A percentile compares a stretch with the other conserved stretches of the same genome.
These are phyloP conservation scores for Alternaria consortialis DNA, from an alignment of 2,329 filamentous ascomycete species.

Conservation along the genomic window DNA sequence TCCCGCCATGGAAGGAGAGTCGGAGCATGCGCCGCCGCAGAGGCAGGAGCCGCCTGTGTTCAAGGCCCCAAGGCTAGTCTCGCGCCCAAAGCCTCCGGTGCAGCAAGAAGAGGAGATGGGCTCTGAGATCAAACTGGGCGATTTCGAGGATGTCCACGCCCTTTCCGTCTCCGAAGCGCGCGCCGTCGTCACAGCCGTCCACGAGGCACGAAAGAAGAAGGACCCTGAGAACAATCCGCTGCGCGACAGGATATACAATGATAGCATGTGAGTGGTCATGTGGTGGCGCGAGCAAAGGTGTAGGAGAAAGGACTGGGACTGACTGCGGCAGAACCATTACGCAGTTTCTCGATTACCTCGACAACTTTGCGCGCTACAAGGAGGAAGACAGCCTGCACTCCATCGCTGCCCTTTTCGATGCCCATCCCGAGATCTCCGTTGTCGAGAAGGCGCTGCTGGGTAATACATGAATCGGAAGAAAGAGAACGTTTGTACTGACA, in stretches of 20 bases:
- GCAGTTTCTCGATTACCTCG: conserved; percentile 91
- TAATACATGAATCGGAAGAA: conserved; percentile 37
- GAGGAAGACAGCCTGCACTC: conserved; percentile 93
- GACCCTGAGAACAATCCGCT: conserved; percentile 71
- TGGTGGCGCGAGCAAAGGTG: too few relatives aligned
- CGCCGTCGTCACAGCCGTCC: conserved; percentile 88
- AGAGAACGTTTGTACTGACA: conserved; percentile 19
- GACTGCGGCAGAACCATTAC: conserved; percentile 71
- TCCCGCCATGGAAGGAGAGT: conserved; percentile 45
- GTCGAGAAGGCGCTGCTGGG: conserved; percentile 95
- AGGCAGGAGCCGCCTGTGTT: conserved; percentile 35
- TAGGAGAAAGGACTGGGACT: conserved; percentile 15
- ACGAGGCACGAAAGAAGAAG: conserved; percentile 79
- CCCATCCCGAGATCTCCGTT: conserved; percentile 81
- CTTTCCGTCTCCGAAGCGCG: conserved; percentile 92
- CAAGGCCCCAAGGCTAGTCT: conserved; percentile 47
- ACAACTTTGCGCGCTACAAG: conserved; percentile 95
- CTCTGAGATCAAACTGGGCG: conserved; percentile 82
- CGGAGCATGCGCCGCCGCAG: conserved; percentile 23
- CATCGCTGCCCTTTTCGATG: conserved; percentile 85
- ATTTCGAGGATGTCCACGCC: conserved; percentile 91
- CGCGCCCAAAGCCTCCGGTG: conserved; percentile 68
- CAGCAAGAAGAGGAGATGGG: conserved; percentile 87
- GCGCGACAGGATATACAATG: conserved; percentile 76
- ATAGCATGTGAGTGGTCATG: conserved; percentile 43